Conservation (phyloP, 768 basidiomycete genomes). For the Coprinellus aureogranulatus region DNA sequence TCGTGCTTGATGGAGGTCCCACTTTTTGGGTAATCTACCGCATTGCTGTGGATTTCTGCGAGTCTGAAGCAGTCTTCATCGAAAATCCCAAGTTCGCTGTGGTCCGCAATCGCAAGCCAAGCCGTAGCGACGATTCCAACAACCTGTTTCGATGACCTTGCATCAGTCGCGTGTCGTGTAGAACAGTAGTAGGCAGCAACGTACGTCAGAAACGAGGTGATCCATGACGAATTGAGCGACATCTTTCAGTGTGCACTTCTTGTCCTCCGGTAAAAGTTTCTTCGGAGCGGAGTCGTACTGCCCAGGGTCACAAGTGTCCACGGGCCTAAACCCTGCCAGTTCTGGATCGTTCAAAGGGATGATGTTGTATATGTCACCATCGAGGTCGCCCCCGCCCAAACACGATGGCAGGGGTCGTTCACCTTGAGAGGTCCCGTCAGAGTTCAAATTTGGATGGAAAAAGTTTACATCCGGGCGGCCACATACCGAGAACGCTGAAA, state of each 20-base stretch:
- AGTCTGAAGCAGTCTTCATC: constrained; percentile 52
- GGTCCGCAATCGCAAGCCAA: constrained; percentile 67
- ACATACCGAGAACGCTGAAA: constrained; percentile 56
- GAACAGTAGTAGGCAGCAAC: too few relatives aligned
- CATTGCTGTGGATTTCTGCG: constrained; percentile 57
- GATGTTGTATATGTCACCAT: constrained; percentile 61
- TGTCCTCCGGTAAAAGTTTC: constrained; percentile 36
- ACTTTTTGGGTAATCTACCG: constrained; percentile 67
- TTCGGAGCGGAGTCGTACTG: constrained; percentile 46
- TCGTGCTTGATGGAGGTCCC: constrained; percentile 41
- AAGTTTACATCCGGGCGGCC: too few relatives aligned
- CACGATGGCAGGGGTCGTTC: constrained; percentile 58
- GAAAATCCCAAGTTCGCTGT: constrained; percentile 42
- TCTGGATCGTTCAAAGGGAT: constrained; percentile 41
- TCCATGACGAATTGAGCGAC: constrained; percentile 70
- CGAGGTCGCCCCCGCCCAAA: constrained; percentile 68
- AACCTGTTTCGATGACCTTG: constrained; percentile 31
- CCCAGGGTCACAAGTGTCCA: constrained; percentile 34
- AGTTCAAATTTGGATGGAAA: neutral
- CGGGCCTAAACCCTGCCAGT: constrained; percentile 25
- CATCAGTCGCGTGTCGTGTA: too few relatives aligned
- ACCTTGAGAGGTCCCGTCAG: constrained; percentile 37
- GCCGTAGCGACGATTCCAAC: constrained; percentile 61
- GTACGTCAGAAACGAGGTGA: constrained; percentile 63
- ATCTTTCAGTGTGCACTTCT: constrained; percentile 56